Percentiles rank a stretch among this genome's conserved stretches.
Conservation (phyloP, 2,329 filamentous ascomycete genomes). For the Blumeria graminis region DNA sequence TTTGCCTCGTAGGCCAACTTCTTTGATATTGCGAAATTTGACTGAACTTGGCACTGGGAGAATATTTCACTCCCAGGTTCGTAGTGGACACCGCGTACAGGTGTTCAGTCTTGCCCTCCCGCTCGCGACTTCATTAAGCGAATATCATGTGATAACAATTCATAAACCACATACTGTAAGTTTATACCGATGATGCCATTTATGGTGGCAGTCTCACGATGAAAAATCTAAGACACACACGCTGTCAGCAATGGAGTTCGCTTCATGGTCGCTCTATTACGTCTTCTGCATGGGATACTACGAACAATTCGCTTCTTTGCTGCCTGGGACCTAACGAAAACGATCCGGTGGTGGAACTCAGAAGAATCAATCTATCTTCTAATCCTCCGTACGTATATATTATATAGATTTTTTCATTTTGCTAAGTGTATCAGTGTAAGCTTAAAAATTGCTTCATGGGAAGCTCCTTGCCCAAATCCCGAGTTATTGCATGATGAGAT, state of each 20-base stretch:
- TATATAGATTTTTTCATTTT: constrained; percentile 19
- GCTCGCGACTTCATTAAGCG: too few relatives aligned
- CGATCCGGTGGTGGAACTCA: constrained; percentile 49
- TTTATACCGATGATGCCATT: too few relatives aligned
- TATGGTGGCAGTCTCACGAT: constrained; percentile 23
- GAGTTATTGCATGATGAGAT: constrained; percentile 53
- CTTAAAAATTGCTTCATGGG: constrained; percentile 52
- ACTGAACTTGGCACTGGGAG: too few relatives aligned
- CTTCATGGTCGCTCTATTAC: constrained; percentile 33
- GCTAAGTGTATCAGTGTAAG: constrained; percentile 15
- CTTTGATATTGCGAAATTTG: too few relatives aligned
- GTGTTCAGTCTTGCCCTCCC: too few relatives aligned
- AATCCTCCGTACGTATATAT: constrained; percentile 14
- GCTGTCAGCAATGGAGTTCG: constrained; percentile 39
- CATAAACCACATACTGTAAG: too few relatives aligned
- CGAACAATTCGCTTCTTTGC: constrained; percentile 54
- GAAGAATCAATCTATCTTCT: constrained; percentile 25
- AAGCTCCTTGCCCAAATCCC: constrained; percentile 58
- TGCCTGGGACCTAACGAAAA: constrained; percentile 57
- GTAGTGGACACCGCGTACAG: too few relatives aligned
- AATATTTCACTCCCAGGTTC: too few relatives aligned
- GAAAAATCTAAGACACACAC: constrained; percentile 70
- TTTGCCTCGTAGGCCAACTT: too few relatives aligned
- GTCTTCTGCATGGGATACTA: constrained; percentile 66
- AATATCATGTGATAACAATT: too few relatives aligned